Base-by-base conservation (phyloP, 805 yeast genomes). In the Candida tallmaniae region DNA sequence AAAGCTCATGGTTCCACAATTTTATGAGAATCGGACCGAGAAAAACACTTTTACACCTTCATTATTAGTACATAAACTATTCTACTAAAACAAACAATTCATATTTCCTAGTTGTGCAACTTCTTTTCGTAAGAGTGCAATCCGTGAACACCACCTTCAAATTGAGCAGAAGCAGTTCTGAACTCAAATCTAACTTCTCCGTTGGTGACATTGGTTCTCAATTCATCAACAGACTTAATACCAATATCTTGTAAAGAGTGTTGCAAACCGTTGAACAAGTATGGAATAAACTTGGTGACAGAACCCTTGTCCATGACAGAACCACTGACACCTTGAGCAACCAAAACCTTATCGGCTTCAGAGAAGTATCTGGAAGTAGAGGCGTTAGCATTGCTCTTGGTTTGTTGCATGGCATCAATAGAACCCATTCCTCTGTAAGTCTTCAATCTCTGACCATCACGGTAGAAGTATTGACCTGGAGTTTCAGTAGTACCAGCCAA, bases 401-500 rank as follows among this genome's bases (percentile, higher is more conserved):
- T 86, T 58, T 74, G 76, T 76, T 89, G 90, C 97, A 90, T 90
- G 48, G 98, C 98, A 64, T 90, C 98, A 53, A 93, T 81, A 27
- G 97, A 90, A 53, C 98, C 98, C 98, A 93, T 93, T 72, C 98
- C 98, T 72, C 98, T 83, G 78, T 93, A 93, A 42, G 87, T 68
- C 78, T 93, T 93, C 65, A 93, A 79, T 70, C 98, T 84, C 75
- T 93, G 81, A 60, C 98, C 98, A 58, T 93, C 98, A 60, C 95
- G 80, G 83, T 81, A 93, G 72, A 85, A 93, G 74, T 89, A 93
- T 56, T 85, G 89, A 68, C 98, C 98, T 54, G 98, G 98, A 44
- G 97, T 83, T 73, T 93, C 98, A 44, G 93, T 68, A 41, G 98
- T 93, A 70, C 98, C 98, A 42, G 98, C 98, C 55, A 93, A 75